phyloP scores from a whole-genome alignment of 495 filamentous ascomycete genomes.

The Aspergillus panamensis region DNA sequence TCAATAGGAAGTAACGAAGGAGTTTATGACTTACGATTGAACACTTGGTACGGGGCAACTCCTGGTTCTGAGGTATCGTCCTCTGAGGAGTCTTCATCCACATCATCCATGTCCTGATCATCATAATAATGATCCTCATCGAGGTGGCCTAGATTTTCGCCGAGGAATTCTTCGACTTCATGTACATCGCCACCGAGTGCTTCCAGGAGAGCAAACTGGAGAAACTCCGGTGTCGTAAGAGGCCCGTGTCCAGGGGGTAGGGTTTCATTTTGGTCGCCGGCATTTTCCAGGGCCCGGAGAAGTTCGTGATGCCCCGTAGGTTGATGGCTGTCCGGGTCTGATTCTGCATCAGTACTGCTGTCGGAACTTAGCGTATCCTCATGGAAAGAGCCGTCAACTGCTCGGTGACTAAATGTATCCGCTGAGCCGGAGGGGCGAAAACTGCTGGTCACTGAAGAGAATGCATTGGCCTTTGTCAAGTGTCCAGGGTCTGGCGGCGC shows the following conservation, averaged over 20 bases:
- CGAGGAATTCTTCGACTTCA: constrained; percentile 20
- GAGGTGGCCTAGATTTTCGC: constrained; percentile 20
- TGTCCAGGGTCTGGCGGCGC: not conserved
- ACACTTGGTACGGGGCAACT: constrained; percentile 15
- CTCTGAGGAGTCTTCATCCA: constrained; percentile 12
- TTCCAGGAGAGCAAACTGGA: constrained; percentile 23
- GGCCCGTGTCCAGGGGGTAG: constrained; percentile 9
- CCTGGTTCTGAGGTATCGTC: constrained; percentile 13
- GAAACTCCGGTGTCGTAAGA: constrained; percentile 21
- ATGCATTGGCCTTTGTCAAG: not conserved
- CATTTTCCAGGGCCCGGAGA: constrained; percentile 7
- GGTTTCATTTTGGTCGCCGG: constrained; percentile 8
- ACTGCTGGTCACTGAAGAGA: not conserved
- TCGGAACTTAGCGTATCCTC: constrained; percentile 18
- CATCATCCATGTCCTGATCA: constrained; percentile 15
- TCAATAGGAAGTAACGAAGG: not conserved
- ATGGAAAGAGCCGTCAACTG: constrained; percentile 22
- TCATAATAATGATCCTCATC: constrained; percentile 21
- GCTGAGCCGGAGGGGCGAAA: constrained; percentile 18
- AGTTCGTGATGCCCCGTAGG: not conserved
- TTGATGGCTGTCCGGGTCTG: constrained; percentile 8
- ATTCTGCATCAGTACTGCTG: constrained; percentile 15
- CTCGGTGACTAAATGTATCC: constrained; percentile 23
- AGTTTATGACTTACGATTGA: constrained; percentile 19
- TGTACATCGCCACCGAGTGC: constrained; percentile 22